These are phyloP conservation scores for Abrus pulchellus DNA, from an alignment of 306 rosid species.

Conservation along the genomic window DNA sequence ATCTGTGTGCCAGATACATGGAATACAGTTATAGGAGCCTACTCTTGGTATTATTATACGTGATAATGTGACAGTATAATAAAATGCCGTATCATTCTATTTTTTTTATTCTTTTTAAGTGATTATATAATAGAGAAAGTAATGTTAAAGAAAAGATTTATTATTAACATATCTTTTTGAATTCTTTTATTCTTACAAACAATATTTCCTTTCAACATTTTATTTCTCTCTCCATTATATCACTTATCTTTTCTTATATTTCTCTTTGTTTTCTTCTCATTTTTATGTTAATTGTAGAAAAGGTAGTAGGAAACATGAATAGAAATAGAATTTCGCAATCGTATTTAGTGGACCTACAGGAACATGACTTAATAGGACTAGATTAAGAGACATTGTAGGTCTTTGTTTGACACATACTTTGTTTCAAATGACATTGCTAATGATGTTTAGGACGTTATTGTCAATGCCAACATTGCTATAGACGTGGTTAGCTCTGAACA, in stretches of 20 bases:
- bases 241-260: too few relatives aligned
- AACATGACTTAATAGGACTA: background rate
- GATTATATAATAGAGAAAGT: background rate
- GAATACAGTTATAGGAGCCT: conserved; percentile 15
- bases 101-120: background rate
- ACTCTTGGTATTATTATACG: conserved; percentile 24
- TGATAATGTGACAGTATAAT: background rate
- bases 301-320: background rate
- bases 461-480: background rate
- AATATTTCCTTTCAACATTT: too few relatives aligned
- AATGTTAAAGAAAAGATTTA: background rate
- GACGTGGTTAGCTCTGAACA: background rate
- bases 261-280: too few relatives aligned
- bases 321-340: background rate
- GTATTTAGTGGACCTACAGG: background rate
- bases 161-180: background rate
- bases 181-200: too few relatives aligned
- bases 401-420: background rate
- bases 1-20: conserved; percentile 10
- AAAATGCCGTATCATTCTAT: background rate
- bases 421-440: background rate
- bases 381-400: background rate
- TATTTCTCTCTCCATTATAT: background rate
- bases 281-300: background rate
- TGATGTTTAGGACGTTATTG: background rate